phyloP scores from a whole-genome alignment of 805 yeast genomes.

The Barnettozyma pratensis region DNA sequence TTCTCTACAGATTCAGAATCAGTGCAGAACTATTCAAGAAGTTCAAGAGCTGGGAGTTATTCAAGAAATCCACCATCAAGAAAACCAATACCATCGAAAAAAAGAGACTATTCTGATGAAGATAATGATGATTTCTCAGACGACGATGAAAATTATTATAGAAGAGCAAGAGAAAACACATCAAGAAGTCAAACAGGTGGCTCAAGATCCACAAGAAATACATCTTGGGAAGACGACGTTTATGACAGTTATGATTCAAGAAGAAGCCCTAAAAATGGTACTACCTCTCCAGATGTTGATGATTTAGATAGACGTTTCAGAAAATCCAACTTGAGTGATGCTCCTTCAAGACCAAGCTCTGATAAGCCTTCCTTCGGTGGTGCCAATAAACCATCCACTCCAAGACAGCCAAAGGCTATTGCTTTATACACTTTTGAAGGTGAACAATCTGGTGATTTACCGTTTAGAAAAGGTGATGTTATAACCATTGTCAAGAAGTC shows the following conservation, averaged over 20 bases:
- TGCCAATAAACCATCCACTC: constrained; percentile 13
- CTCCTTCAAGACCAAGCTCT: constrained; percentile 37
- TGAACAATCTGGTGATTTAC: constrained; percentile 87
- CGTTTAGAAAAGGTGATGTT: constrained; percentile 92
- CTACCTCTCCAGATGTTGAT: constrained; percentile 25
- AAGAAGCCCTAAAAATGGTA: constrained; percentile 1
- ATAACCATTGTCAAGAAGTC: constrained; percentile 82
- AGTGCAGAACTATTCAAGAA: constrained; percentile 23
- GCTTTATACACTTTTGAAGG: constrained; percentile 89
- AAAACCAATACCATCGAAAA: constrained; percentile 10
- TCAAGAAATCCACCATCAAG: constrained; percentile 12
- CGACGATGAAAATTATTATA: constrained; percentile 36
- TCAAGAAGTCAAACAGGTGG: constrained; percentile 8
- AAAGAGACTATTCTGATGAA: constrained; percentile 24
- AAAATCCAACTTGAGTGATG: constrained; percentile 33
- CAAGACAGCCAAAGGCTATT: constrained; percentile 68
- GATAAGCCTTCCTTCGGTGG: constrained; percentile 35
- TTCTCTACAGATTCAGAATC: constrained; percentile 18
- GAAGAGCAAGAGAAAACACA: constrained; percentile 24
- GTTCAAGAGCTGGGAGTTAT: constrained; percentile 3
- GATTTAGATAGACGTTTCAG: constrained; percentile 35
- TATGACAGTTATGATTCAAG: constrained; percentile 49
- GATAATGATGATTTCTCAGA: constrained; percentile 29
- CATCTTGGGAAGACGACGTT: constrained; percentile 87
- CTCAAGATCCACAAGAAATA: constrained; percentile 22